Conservation (phyloP, 2,329 filamentous ascomycete genomes). For the Colletotrichum zoysiae region DNA sequence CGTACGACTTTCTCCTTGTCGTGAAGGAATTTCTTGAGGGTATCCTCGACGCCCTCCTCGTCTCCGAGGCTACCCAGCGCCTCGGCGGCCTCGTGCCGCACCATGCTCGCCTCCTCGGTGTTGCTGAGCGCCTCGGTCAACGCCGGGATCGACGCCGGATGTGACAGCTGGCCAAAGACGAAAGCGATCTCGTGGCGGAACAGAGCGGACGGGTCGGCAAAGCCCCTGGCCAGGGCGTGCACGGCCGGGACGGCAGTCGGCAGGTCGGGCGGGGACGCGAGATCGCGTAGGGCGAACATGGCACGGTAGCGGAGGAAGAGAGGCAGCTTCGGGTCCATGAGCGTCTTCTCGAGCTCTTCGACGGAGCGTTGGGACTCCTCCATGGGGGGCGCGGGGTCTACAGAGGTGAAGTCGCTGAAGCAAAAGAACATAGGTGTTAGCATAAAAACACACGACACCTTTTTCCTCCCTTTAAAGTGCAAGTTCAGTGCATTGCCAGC, state of each 20-base stretch:
- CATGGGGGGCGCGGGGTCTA: conserved; percentile 93
- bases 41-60: conserved; percentile 91
- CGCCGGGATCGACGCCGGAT: conserved; percentile 95
- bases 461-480: background rate
- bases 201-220: conserved; percentile 87
- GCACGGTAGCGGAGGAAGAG: conserved; percentile 95
- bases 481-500: background rate
- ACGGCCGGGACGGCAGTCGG: conserved; percentile 91
- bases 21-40: conserved; percentile 83
- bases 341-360: conserved; percentile 77
- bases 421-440: conserved; percentile 34
- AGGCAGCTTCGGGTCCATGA: conserved; percentile 83
- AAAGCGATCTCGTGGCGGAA: conserved; percentile 99
- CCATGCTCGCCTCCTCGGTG: conserved; percentile 90
- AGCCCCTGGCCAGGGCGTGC: conserved; percentile 85
- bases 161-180: conserved; percentile 95
- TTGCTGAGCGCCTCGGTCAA: conserved; percentile 84
- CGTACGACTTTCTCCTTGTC: conserved; percentile 94
- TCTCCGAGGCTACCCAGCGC: conserved; percentile 94
- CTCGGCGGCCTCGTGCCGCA: conserved; percentile 96
- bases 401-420: conserved; percentile 89
- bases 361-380: conserved; percentile 78
- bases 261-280: conserved; percentile 91
- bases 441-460: conserved; percentile 22
- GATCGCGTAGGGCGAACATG: conserved; percentile 97